A percentile compares a stretch with the other conserved stretches of the same genome.
Evolutionary conservation across 2,329 filamentous ascomycete species (phyloP).

Genomic region (Fusarium sp.): DNA sequence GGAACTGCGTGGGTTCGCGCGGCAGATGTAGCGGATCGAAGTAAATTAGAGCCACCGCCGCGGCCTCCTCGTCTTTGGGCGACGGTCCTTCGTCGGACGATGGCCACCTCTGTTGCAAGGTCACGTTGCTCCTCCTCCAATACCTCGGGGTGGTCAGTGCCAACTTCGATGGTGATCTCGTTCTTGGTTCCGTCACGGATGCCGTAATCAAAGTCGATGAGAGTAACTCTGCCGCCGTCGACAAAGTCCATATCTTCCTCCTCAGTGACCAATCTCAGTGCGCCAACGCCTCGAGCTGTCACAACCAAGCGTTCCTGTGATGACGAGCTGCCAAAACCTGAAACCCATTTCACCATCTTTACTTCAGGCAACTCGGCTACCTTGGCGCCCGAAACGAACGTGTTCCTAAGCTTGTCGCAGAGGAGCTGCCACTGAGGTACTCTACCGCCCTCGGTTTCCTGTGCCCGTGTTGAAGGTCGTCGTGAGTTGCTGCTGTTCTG

Average conservation of each 20-base stretch:
- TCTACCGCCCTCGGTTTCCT: constrained; percentile 47
- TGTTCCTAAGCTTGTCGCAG: constrained; percentile 75
- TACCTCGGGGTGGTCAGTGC: constrained; percentile 74
- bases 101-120: constrained; percentile 80
- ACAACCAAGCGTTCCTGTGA: constrained; percentile 71
- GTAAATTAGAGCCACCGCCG: constrained; percentile 52
- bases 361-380: constrained; percentile 73
- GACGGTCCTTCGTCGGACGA: constrained; percentile 79
- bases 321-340: constrained; percentile 59
- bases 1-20: constrained; percentile 40
- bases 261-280: constrained; percentile 67
- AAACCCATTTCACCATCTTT: constrained; percentile 78
- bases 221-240: constrained; percentile 78
- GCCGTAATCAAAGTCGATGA: constrained; percentile 79
- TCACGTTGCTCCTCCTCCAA: constrained; percentile 80
- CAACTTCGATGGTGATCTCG: constrained; percentile 78
- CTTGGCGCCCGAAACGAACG: constrained; percentile 74
- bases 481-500: constrained; percentile 46
- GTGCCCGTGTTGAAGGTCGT: constrained; percentile 45
- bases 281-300: constrained; percentile 75
- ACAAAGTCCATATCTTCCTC: constrained; percentile 79
- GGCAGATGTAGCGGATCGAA: constrained; percentile 61
- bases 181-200: constrained; percentile 63
- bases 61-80: constrained; percentile 67
- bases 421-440: constrained; percentile 76